A percentile compares a stretch with the other conserved stretches of the same genome.
Conservation (phyloP, 768 basidiomycete species). For the Brasilioporus rufonigricans region DNA sequence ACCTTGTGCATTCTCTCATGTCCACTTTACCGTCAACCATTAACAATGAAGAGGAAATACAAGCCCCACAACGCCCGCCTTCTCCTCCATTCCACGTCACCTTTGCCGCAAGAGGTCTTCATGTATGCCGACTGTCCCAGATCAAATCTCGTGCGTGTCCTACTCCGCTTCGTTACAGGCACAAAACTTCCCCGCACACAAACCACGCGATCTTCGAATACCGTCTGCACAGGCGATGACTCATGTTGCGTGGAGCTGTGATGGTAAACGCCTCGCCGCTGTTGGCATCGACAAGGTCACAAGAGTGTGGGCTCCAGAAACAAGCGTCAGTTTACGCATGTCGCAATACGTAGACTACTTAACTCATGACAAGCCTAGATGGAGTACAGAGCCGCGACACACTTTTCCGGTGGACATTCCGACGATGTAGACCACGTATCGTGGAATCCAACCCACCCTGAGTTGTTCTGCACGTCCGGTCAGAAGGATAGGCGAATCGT, state of each 20-base stretch:
- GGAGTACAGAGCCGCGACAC: conserved; percentile 63
- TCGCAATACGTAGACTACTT: background rate
- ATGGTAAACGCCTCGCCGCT: conserved; percentile 77
- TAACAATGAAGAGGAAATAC: conserved; percentile 54
- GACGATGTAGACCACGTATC: conserved; percentile 82
- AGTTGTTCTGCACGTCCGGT: conserved; percentile 77
- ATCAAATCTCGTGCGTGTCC: conserved; percentile 7
- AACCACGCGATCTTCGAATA: conserved; percentile 71
- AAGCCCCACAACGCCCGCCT: conserved; percentile 57
- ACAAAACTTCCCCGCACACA: conserved; percentile 77
- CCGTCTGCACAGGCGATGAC: conserved; percentile 62
- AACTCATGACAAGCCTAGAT: conserved; percentile 42
- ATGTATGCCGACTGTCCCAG: conserved; percentile 46
- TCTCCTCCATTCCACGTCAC: conserved; percentile 74
- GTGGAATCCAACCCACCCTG: conserved; percentile 85
- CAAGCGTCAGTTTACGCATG: conserved; percentile 54
- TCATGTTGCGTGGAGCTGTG: conserved; percentile 82
- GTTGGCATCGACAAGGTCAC: conserved; percentile 79
- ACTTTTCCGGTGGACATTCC: conserved; percentile 68
- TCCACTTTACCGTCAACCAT: conserved; percentile 20
- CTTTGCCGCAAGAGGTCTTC: conserved; percentile 66
- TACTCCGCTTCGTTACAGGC: conserved; percentile 42
- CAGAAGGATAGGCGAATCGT: conserved; percentile 71
- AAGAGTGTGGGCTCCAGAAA: conserved; percentile 76
- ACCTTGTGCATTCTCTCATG: too few species aligned